Percentiles rank a stretch among this genome's conserved stretches.
Evolutionary conservation across 495 filamentous ascomycete species (phyloP).

Genomic region (Neurospora sp.): DNA sequence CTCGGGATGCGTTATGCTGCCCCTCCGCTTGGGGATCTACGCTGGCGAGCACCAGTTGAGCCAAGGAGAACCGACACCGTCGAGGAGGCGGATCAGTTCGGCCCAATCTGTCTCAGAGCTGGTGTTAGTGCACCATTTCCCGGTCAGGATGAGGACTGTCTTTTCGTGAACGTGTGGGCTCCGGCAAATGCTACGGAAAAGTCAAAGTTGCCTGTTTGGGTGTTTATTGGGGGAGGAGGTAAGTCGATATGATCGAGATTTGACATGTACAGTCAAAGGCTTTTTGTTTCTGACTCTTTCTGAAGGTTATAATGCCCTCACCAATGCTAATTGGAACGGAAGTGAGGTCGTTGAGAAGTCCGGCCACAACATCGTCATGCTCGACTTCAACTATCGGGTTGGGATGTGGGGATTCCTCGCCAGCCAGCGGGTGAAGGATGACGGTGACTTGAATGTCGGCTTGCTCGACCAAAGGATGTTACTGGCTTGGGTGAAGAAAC

Average conservation of each 20-base stretch:
- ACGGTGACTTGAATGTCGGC: conserved; percentile 57
- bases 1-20: conserved; percentile 38
- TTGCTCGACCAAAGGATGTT: conserved; percentile 60
- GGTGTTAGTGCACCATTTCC: conserved; percentile 22
- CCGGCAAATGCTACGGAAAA: conserved; percentile 41
- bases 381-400: conserved; percentile 68
- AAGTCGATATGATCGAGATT: not conserved
- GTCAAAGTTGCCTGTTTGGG: conserved; percentile 54
- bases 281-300: not conserved
- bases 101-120: conserved; percentile 43
- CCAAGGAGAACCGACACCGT: conserved; percentile 13
- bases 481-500: conserved; percentile 57
- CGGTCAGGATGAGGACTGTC: conserved; percentile 57
- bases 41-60: conserved; percentile 32
- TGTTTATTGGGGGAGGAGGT: conserved; percentile 70
- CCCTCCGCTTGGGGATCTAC: conserved; percentile 26
- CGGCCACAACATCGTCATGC: conserved; percentile 51
- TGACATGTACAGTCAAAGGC: not conserved
- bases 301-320: conserved; percentile 47
- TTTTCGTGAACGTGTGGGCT: conserved; percentile 66
- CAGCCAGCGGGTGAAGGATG: conserved; percentile 42
- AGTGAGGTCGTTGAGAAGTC: conserved; percentile 50
- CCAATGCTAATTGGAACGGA: conserved; percentile 60
- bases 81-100: conserved; percentile 27
- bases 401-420: conserved; percentile 67